These are phyloP conservation scores for Sugiyamaella neomexicana DNA, from an alignment of 1,139 yeast genomes.

Conservation along the genomic window DNA sequence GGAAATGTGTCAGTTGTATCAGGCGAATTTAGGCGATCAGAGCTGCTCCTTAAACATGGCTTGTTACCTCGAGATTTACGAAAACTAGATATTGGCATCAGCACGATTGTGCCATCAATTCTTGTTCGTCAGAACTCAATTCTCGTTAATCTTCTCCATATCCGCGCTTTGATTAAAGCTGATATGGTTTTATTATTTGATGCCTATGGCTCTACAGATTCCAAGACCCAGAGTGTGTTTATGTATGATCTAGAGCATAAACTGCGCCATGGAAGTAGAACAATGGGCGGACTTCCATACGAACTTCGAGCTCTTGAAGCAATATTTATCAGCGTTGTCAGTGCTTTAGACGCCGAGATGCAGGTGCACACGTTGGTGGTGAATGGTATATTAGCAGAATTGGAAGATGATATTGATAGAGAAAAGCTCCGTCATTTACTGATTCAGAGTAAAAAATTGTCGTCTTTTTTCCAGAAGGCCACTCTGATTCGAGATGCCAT, in stretches of 20 bases:
- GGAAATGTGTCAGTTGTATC: conserved; percentile 78
- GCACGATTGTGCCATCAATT: conserved; percentile 87
- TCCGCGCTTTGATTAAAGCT: conserved; percentile 79
- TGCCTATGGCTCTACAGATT: conserved; percentile 58
- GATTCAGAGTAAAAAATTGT: conserved; percentile 75
- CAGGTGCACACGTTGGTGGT: conserved; percentile 71
- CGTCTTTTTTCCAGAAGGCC: conserved; percentile 83
- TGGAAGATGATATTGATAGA: conserved; percentile 84
- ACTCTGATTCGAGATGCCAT: conserved; percentile 77
- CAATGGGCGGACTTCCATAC: conserved; percentile 50
- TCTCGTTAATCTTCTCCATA: conserved; percentile 75
- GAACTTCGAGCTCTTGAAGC: conserved; percentile 91
- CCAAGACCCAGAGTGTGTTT: conserved; percentile 69
- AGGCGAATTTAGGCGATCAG: conserved; percentile 73
- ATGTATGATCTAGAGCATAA: conserved; percentile 86
- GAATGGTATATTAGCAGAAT: conserved; percentile 72
- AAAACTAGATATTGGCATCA: conserved; percentile 83
- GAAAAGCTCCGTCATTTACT: conserved; percentile 76
- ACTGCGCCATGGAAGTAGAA: conserved; percentile 49
- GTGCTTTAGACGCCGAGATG: conserved; percentile 82
- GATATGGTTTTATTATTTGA: conserved; percentile 85
- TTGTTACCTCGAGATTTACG: conserved; percentile 79
- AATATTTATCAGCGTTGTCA: conserved; percentile 78
- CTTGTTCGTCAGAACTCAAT: conserved; percentile 77
- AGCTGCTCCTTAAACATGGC: conserved; percentile 71